Conservation (phyloP, 2,329 filamentous ascomycete species). For the Phyllosticta citrichinensis region DNA sequence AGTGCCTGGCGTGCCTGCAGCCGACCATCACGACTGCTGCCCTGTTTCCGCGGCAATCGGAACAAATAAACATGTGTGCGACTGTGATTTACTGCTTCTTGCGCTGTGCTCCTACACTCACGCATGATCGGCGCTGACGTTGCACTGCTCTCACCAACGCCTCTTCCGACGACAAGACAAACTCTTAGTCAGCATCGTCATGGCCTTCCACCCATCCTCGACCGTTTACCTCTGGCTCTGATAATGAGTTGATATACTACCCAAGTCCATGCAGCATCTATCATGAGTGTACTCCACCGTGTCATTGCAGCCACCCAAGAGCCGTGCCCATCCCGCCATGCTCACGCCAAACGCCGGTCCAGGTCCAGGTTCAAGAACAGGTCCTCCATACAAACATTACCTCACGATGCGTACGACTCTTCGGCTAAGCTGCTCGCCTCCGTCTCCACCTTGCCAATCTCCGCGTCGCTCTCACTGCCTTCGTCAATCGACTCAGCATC, state of each 20-base stretch:
- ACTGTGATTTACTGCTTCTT: neutral
- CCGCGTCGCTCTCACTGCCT: slow-evolving; percentile 5
- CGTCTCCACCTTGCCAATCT: slow-evolving; percentile 7
- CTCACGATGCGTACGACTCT: neutral
- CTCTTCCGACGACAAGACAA: neutral
- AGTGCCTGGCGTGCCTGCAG: neutral
- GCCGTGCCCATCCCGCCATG: neutral
- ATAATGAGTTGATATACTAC: neutral
- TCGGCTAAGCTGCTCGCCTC: slow-evolving; percentile 3
- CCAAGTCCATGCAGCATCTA: neutral
- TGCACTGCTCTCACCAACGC: neutral
- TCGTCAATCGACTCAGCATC: slow-evolving; percentile 9
- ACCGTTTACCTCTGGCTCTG: neutral
- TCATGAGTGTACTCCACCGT: neutral
- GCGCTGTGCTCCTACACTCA: neutral
- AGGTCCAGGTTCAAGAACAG: no score
- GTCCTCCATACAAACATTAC: neutral
- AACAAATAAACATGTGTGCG: neutral
- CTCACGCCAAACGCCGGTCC: neutral
- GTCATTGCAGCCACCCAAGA: neutral
- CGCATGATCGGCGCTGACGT: neutral
- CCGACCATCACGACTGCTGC: neutral
- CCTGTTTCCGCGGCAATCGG: neutral
- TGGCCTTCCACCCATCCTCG: neutral
- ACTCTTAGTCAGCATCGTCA: neutral